A percentile compares a stretch with the other conserved stretches of the same genome.
Conservation (phyloP, 495 filamentous ascomycete species). For the Penicillium bialowiezense region DNA sequence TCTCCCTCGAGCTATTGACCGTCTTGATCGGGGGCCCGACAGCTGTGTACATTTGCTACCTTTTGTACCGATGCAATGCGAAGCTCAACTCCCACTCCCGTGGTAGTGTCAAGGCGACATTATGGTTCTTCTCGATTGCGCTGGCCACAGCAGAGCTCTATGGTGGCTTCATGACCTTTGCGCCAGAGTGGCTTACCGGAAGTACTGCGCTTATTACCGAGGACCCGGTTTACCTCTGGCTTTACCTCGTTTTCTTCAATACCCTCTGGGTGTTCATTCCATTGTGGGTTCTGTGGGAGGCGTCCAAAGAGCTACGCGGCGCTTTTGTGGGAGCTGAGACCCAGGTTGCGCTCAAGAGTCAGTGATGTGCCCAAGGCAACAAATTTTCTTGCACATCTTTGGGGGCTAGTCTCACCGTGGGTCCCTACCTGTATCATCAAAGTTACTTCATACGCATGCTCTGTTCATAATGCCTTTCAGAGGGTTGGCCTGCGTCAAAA, state of each 20-base stretch:
- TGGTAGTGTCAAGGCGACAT: conserved; percentile 48
- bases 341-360: conserved; percentile 9
- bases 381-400: background rate
- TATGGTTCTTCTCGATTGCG: conserved; percentile 68
- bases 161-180: conserved; percentile 96
- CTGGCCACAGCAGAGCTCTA: conserved; percentile 94
- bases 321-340: conserved; percentile 47
- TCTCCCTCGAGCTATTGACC: conserved; percentile 83
- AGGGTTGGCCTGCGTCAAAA: too few relatives aligned
- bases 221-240: conserved; percentile 83
- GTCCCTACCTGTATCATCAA: too few relatives aligned
- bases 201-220: conserved; percentile 72
- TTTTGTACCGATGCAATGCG: conserved; percentile 42
- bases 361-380: conserved; percentile 1
- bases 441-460: too few relatives aligned
- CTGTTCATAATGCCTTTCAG: too few relatives aligned
- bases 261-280: conserved; percentile 84
- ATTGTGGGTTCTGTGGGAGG: conserved; percentile 69
- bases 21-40: conserved; percentile 74
- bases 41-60: conserved; percentile 67
- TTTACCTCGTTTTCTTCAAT: conserved; percentile 92
- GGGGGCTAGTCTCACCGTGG: too few relatives aligned
- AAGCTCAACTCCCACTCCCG: conserved; percentile 13
- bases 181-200: conserved; percentile 85
- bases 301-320: conserved; percentile 55